These are phyloP conservation scores for Diaporthe aspalathi DNA, from an alignment of 2,329 filamentous ascomycete species.

Conservation along the genomic window DNA sequence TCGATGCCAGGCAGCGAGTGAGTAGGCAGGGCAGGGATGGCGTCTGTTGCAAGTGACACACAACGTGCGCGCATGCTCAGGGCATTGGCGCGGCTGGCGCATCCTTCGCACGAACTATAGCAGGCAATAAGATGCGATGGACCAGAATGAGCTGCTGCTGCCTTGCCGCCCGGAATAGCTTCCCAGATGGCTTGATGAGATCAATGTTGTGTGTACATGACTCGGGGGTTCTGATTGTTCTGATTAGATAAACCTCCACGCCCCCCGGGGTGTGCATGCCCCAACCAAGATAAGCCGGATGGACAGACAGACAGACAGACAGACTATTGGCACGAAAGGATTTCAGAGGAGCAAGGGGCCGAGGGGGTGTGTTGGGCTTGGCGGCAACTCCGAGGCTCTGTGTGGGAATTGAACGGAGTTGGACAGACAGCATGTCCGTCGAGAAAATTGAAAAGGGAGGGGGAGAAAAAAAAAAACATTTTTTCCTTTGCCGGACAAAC, in stretches of 20 bases:
- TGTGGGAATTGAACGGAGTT: background rate
- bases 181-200: slow-evolving; percentile 2
- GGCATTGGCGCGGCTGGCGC: background rate
- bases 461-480: too few relatives aligned
- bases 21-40: background rate
- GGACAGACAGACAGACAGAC: background rate
- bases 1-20: background rate
- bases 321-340: slow-evolving; percentile 5
- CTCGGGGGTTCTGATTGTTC: too few relatives aligned
- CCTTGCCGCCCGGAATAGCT: too few relatives aligned
- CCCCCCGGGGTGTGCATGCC: background rate
- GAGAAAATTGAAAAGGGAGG: background rate
- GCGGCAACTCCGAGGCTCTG: slow-evolving; percentile 3
- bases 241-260: background rate
- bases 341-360: background rate
- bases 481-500: background rate
- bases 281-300: slow-evolving; percentile 3
- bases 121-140: slow-evolving; percentile 23
- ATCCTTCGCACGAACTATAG: background rate
- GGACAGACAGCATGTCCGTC: background rate
- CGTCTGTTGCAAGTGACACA: background rate
- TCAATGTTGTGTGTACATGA: slow-evolving; percentile 14
- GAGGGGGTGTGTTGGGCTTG: slow-evolving; percentile 8
- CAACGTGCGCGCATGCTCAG: background rate
- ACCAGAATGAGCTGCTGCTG: background rate